Evolutionary conservation across 176 grass and related monocot genomes (phyloP).

Genomic region (Aegilops umbellulata): DNA sequence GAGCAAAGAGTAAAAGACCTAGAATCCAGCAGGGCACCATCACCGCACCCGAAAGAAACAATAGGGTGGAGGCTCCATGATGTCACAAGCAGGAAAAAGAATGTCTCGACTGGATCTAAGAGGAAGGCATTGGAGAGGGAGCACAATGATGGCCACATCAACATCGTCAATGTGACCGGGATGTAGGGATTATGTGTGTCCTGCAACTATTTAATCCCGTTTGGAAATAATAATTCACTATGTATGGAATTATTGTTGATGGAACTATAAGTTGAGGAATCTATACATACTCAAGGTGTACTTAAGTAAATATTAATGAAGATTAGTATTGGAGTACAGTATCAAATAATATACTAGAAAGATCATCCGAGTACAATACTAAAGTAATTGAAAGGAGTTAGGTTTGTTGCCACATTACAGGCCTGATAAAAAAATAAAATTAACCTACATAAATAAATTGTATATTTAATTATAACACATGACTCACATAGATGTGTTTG

Average conservation of each 20-base stretch:
- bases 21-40: constrained; percentile 38
- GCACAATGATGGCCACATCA: constrained; percentile 29
- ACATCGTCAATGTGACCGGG: constrained; percentile 47
- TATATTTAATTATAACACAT: not conserved
- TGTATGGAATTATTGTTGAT: not conserved
- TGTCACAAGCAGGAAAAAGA: not conserved
- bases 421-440: not conserved
- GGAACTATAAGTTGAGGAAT: not conserved
- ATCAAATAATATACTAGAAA: not conserved
- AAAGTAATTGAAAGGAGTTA: not conserved
- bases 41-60: not conserved
- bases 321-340: not conserved
- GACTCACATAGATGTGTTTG: not conserved
- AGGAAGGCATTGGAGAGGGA: constrained; percentile 19
- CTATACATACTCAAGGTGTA: not conserved
- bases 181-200: not conserved
- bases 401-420: not conserved
- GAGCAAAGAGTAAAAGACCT: constrained; percentile 57
- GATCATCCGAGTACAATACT: not conserved
- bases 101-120: not conserved
- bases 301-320: not conserved
- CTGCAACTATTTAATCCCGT: not conserved
- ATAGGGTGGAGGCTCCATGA: constrained; percentile 13
- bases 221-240: not conserved
- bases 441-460: not conserved